Base-by-base conservation (phyloP, 305 asterid species). In the Striga hermonthica region DNA sequence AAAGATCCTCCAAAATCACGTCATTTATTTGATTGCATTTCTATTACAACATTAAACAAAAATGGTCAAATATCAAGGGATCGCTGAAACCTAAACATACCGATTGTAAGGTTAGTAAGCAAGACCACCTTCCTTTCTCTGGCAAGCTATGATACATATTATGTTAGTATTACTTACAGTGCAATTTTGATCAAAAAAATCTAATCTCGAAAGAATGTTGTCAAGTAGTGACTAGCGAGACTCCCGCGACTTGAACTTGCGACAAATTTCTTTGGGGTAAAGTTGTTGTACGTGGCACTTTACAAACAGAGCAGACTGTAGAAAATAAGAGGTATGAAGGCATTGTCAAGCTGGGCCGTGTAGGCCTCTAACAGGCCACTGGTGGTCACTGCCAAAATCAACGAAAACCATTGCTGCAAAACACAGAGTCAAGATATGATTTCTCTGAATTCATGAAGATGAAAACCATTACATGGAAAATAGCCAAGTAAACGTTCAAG, bases 301-400 rank as follows among this genome's bases (percentile, higher is more conserved):
- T 22, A 52, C 52, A 15, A 79, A 70, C 99, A 94, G 49, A 94
- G 93, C 63, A 94, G 83, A 69, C 96, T 90, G 78, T 90, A 86
- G 87, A 94, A 94, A 59, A 94, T 78, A 39, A 94, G 92, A 67
- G 97, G 99, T 82, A 94, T 90, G 82, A 90, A 94, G 70, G 98
- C 97, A 64, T 94, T 90, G 68, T 94, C 96, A 34, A 94, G 96
- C 83, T 94, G 99, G 37, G 96, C 93, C 1, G 97, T 90, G 82
- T 86, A 86, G 44, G 97, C 97, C 82, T 94, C 99, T 89, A 94
- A 76, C 75, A 94, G 73, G 55, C 96, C 95, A 43, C 89, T 90
- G 15, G 80, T 67, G 1, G 78, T 90, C 75, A 94, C 91, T 57
- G 99, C 96, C 16, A 90, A 75, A 9, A 94, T 69, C 67, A 94